A percentile compares a stretch with the other conserved stretches of the same genome.
Conservation (phyloP, 2,329 filamentous ascomycete species). For the Aspergillus neotritici region DNA sequence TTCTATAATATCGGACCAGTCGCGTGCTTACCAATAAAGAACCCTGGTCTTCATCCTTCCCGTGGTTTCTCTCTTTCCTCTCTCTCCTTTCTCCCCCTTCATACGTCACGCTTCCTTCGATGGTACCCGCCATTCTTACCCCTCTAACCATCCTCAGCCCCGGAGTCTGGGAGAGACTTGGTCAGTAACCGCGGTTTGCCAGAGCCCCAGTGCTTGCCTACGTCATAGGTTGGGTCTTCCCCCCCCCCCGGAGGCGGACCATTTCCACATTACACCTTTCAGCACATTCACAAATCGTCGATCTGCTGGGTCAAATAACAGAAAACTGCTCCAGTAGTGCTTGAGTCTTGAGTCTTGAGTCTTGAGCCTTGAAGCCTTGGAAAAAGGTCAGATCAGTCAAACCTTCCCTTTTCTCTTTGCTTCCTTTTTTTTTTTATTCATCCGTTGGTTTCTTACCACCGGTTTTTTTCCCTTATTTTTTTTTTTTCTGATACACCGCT, state of each 20-base stretch:
- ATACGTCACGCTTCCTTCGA: not conserved
- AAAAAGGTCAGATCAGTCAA: slow-evolving; percentile 20
- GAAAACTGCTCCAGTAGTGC: slow-evolving; percentile 14
- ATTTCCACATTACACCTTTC: slow-evolving; percentile 13
- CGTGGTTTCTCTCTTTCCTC: not conserved
- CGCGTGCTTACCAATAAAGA: too few species aligned
- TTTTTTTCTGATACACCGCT: slow-evolving; percentile 2
- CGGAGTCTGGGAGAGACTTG: slow-evolving; percentile 1
- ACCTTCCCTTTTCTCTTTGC: slow-evolving; percentile 6
- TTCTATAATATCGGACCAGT: too few species aligned
- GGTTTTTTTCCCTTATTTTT: not conserved
- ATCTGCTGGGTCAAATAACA: slow-evolving; percentile 16
- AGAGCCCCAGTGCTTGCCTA: slow-evolving; percentile 20
- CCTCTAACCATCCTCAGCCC: slow-evolving; percentile 1
- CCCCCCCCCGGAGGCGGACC: slow-evolving; percentile 22
- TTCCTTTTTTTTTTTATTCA: not conserved
- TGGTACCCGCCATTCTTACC: slow-evolving; percentile 1
- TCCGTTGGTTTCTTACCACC: slow-evolving; percentile 1
- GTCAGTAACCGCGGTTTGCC: slow-evolving; percentile 14
- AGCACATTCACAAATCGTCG: slow-evolving; percentile 15
- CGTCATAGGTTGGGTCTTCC: slow-evolving; percentile 24
- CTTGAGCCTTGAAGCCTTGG: not conserved
- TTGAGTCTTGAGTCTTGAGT: too few species aligned
- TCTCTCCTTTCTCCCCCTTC: not conserved
- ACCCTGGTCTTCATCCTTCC: too few species aligned